Conservation (phyloP, 2,329 filamentous ascomycete genomes). For the Penicillium sp. region DNA sequence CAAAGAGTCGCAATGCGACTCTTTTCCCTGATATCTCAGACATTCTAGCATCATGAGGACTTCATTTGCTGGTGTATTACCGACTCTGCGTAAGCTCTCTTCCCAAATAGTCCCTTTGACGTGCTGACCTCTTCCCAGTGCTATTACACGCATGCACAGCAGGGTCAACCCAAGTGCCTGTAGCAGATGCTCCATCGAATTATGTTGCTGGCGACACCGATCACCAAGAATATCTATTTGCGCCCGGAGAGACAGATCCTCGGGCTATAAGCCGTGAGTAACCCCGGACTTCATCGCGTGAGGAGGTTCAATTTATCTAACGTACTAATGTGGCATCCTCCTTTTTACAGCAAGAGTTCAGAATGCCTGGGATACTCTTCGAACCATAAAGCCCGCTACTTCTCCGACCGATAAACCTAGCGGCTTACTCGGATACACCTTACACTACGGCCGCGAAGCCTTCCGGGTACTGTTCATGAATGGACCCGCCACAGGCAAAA, state of each 20-base stretch:
- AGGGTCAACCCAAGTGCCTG: constrained; percentile 24
- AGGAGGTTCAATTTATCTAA: not conserved
- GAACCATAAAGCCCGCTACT: constrained; percentile 26
- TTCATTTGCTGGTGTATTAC: constrained; percentile 33
- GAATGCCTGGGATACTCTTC: constrained; percentile 32
- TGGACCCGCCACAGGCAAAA: constrained; percentile 51
- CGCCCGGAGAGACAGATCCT: constrained; percentile 15
- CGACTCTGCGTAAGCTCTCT: constrained; percentile 35
- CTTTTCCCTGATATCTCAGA: constrained; percentile 19
- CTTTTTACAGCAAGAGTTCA: constrained; percentile 32
- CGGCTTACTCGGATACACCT: constrained; percentile 57
- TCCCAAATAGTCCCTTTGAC: constrained; percentile 1
- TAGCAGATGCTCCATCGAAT: constrained; percentile 17
- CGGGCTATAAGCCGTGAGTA: constrained; percentile 33
- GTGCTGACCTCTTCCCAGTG: constrained; percentile 31
- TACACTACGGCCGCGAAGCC: constrained; percentile 62
- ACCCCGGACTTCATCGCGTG: constrained; percentile 4
- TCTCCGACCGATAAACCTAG: constrained; percentile 49
- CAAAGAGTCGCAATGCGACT: constrained; percentile 36
- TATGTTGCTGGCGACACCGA: constrained; percentile 19
- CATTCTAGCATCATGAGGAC: constrained; percentile 37
- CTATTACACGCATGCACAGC: constrained; percentile 31
- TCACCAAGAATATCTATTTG: constrained; percentile 22
- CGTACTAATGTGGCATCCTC: constrained; percentile 6
- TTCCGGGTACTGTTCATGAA: constrained; percentile 68